Base-by-base conservation (phyloP, 176 grass and related monocot genomes). In the Tuctoria greenei region DNA sequence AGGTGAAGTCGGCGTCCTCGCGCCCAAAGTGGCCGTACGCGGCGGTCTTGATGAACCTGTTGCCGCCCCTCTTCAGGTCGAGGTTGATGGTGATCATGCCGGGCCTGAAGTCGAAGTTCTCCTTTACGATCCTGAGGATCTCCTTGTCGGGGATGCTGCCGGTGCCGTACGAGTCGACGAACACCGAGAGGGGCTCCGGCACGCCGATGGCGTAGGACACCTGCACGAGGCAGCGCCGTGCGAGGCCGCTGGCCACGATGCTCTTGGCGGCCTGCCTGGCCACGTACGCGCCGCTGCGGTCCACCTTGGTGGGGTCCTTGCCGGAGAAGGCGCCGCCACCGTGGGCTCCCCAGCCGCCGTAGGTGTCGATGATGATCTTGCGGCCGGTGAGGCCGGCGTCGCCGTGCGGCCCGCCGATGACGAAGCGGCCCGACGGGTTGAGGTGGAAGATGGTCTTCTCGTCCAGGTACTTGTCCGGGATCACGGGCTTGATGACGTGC, bases 381-480 rank as follows among this genome's bases (percentile, higher is more conserved):
- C 88, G 88, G 25, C 88, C 88, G 0, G 88, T 90, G 31, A 90
- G 75, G 0, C 88, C 88, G 1, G 88, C 88, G 36, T 90, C 88
- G 3, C 88, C 88, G 44, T 90, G 88, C 3, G 88, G 88, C 0
- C 88, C 88, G 2, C 88, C 88, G 43, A 90, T 90, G 58, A 90
- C 88, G n/a, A 90, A 90, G 23, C 88, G 88, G 0, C 88, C 88
- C 0, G 88, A 90, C 0, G 88, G 88, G 75, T 90, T 90, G 6
- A 90, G 79, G 80, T 90, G 88, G 83, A 90, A 90, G 65, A 90
- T 86, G 75, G 88, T 90, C 80, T 90, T 86, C 80, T 90, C 88
- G 1, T 90, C 88, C 0, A 90, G 83, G 83, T 90, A 90, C 83
- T 80, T 78, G 24, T 86, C 88, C 0, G 86, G 87, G 77, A 93